Percentiles rank a stretch among this genome's conserved stretches.
Conservation (phyloP, 2,329 filamentous ascomycete species). For the Rutstroemia sp. region DNA sequence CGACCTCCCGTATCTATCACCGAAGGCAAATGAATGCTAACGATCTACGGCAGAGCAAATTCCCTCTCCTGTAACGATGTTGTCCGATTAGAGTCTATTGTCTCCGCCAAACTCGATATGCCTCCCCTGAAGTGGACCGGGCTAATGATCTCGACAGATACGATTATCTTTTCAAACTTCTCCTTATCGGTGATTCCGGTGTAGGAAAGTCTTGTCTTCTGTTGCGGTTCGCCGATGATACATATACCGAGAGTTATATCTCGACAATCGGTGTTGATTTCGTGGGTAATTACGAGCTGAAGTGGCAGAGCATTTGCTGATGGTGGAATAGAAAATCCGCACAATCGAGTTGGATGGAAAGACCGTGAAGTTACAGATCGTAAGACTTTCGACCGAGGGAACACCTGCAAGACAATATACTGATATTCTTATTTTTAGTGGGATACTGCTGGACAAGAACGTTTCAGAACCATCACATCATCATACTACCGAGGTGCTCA, state of each 20-base stretch:
- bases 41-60: conserved; percentile 5
- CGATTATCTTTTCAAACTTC: conserved; percentile 99
- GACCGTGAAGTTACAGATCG: conserved; percentile 99
- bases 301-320: conserved; percentile 25
- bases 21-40: not conserved
- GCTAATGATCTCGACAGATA: conserved; percentile 57
- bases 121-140: conserved; percentile 1
- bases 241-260: conserved; percentile 99
- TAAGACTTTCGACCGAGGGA: conserved; percentile 42
- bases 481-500: conserved; percentile 99
- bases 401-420: conserved; percentile 10
- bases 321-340: conserved; percentile 78
- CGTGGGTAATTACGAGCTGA: conserved; percentile 46
- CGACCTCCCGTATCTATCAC: not conserved
- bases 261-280: conserved; percentile 99
- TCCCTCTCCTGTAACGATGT: not conserved
- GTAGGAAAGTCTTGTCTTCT: conserved; percentile 99
- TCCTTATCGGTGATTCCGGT: conserved; percentile 99
- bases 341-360: conserved; percentile 99
- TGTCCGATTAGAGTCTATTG: not conserved
- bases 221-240: conserved; percentile 96
- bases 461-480: conserved; percentile 98
- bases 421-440: conserved; percentile 53
- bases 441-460: conserved; percentile 98
- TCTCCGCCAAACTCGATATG: conserved; percentile 8